phyloP scores from a whole-genome alignment of 1,284 basidiomycete species.

The Ceratobasidium sp. region DNA sequence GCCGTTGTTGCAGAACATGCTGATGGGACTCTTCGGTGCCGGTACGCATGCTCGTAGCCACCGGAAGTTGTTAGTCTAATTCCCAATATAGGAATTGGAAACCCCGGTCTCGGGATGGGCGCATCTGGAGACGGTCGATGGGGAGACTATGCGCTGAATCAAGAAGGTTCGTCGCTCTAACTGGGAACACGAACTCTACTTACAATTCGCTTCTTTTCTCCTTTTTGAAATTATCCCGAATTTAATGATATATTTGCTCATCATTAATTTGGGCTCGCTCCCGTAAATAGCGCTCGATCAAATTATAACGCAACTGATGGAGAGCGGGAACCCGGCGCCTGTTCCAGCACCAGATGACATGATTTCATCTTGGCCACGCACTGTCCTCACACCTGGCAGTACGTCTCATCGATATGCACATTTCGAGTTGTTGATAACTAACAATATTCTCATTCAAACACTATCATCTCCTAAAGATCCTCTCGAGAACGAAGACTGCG shows the following conservation, averaged over 20 bases:
- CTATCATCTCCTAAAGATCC: slow-evolving; percentile 65
- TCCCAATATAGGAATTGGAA: slow-evolving; percentile 11
- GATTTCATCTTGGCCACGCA: slow-evolving; percentile 70
- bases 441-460: too few species aligned
- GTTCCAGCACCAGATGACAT: slow-evolving; percentile 81
- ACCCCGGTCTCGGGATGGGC: slow-evolving; percentile 27
- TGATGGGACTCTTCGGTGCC: slow-evolving; percentile 39
- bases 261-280: too few species aligned
- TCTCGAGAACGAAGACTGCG: slow-evolving; percentile 64
- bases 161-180: slow-evolving; percentile 70
- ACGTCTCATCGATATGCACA: slow-evolving; percentile 53
- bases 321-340: slow-evolving; percentile 63
- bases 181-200: slow-evolving; percentile 6
- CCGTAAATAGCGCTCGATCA: slow-evolving; percentile 75
- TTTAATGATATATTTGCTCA: too few species aligned
- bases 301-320: slow-evolving; percentile 82
- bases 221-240: slow-evolving; percentile 30
- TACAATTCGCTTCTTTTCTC: not conserved
- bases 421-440: not conserved
- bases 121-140: slow-evolving; percentile 29
- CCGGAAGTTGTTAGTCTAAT: not conserved
- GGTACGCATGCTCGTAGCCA: not conserved
- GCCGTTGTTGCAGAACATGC: slow-evolving; percentile 24
- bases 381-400: slow-evolving; percentile 74
- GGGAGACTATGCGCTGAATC: slow-evolving; percentile 86